Percentiles rank a stretch among this genome's conserved stretches.
phyloP scores from a whole-genome alignment of 2,329 filamentous ascomycete species.

The Nannizziopsis barbatae region DNA sequence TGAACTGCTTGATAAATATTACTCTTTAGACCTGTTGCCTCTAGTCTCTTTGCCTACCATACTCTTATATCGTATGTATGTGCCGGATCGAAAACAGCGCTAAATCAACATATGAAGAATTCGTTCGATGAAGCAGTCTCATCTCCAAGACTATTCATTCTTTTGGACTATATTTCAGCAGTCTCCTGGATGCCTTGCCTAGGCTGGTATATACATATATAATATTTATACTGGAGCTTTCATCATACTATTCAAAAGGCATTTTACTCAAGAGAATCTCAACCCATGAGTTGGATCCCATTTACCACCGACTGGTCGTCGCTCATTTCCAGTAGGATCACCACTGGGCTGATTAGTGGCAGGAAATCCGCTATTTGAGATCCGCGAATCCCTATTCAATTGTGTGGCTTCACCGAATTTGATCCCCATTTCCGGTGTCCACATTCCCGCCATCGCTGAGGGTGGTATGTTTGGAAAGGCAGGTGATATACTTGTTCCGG shows the following conservation, averaged over 20 bases:
- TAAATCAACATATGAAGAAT: too few relatives aligned
- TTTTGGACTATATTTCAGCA: too few relatives aligned
- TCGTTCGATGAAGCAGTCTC: too few relatives aligned
- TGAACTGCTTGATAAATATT: too few relatives aligned
- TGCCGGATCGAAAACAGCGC: too few relatives aligned
- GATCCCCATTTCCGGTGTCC: conserved; percentile 73
- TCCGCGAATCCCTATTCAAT: conserved; percentile 1
- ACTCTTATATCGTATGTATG: too few relatives aligned
- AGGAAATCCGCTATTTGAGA: conserved; percentile 10
- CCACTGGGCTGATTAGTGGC: background rate
- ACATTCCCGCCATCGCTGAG: conserved; percentile 45
- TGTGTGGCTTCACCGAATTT: conserved; percentile 50
- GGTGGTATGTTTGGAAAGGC: conserved; percentile 10
- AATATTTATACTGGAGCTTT: background rate
- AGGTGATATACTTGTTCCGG: conserved; percentile 1
- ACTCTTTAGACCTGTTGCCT: too few relatives aligned
- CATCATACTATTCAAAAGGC: background rate
- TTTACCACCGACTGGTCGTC: conserved; percentile 28
- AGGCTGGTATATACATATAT: too few relatives aligned
- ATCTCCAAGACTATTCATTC: too few relatives aligned
- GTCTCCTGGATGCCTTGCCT: too few relatives aligned
- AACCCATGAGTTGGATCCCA: conserved; percentile 53
- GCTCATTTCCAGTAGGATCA: background rate
- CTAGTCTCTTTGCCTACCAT: too few relatives aligned
- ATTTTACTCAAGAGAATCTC: conserved; percentile 39